Evolutionary conservation across 257 asterid genomes (phyloP).

Genomic region (Thymus quinquecostatus): DNA sequence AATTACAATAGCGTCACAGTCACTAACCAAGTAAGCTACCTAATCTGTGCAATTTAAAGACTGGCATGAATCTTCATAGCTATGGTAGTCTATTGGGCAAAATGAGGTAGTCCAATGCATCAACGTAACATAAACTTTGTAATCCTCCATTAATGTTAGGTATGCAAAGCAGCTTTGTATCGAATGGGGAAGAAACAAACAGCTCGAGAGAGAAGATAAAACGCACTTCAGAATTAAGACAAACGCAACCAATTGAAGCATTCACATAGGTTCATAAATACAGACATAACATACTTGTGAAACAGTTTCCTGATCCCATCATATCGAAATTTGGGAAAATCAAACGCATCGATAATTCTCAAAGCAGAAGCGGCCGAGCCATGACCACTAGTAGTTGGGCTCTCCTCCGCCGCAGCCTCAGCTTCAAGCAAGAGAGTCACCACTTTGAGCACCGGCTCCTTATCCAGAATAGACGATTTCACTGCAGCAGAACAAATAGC

Average conservation of each 20-base stretch:
- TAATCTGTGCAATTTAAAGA: conserved; percentile 8
- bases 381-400: conserved; percentile 44
- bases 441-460: conserved; percentile 66
- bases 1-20: background rate
- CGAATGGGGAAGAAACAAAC: background rate
- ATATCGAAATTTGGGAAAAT: conserved; percentile 70
- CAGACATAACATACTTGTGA: conserved; percentile 48
- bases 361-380: conserved; percentile 57
- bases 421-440: conserved; percentile 60
- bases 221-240: conserved; percentile 17
- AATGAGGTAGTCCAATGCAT: background rate
- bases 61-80: conserved; percentile 5
- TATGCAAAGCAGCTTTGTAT: background rate
- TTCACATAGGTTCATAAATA: background rate
- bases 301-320: conserved; percentile 79
- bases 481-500: conserved; percentile 39
- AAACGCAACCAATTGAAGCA: background rate
- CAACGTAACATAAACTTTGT: background rate
- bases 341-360: conserved; percentile 74
- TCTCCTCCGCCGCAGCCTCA: conserved; percentile 63
- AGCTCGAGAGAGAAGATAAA: background rate
- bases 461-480: conserved; percentile 88
- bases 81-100: background rate
- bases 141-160: background rate
- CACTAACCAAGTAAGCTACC: conserved; percentile 10